Evolutionary conservation across 495 filamentous ascomycete genomes (phyloP), one percentile per base, ranked within the genome.

Genomic region (Rhizodiscina lignyota): DNA sequence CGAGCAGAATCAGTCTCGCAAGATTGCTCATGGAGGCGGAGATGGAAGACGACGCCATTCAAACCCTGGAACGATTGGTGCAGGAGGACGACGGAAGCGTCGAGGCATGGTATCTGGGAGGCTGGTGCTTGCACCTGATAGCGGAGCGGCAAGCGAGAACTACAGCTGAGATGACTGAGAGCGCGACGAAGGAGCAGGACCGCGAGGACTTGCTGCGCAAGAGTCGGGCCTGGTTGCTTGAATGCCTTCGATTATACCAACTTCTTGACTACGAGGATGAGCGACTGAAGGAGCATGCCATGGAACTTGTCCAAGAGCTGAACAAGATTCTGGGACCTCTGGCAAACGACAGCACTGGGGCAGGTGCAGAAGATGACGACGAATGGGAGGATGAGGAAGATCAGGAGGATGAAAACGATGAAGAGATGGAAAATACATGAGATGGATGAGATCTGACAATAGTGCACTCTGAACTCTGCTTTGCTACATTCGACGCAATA

Each of bases 41-140:
- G 30, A 73, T 93, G 77, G 75, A 83, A 49, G 67, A 82, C 36
- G 70, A 81, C 40, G 91, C 89, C 3, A 63, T 93, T 17, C 74
- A 80, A 33, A 83, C 94, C 5, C 62, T 94, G 30, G 83, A 92
- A 45, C 62, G 81, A 33, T 52, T 99, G 33, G 72, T 93, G 13
- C 54, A 63, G 4, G 91, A 96, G 54, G 85, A 96, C 43, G 91
- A 99, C 52, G 66, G 74, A 42, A 84, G 86, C 55, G 83, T 94
- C 8, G 91, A 99, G 55, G 80, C 79, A 1, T 93, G 84, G 85
- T 99, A 99, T 59, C 63, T 96, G 2, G 87, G 91, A 21, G 91
- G 91, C 6, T 99, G 87, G 79, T 79, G 79, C 37, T 64, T 83
- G 38, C 80, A 82, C 49, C 63, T 89, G 36, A 58, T 79, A 37